Conservation (phyloP, 495 filamentous ascomycete genomes). For the Paragyromitra xinjiangensis region DNA sequence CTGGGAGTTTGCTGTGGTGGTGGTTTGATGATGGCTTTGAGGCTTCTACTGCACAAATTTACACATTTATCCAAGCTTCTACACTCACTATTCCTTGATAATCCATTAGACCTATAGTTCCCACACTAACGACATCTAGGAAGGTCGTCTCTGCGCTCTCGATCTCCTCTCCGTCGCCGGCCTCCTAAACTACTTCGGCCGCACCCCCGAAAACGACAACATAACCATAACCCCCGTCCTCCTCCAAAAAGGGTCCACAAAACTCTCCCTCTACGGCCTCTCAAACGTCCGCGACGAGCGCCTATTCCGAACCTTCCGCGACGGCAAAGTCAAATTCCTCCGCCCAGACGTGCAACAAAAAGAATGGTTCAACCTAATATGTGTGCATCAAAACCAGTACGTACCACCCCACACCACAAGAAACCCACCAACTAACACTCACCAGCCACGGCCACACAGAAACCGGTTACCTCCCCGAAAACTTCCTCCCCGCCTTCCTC, state of each 20-base stretch:
- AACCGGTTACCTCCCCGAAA: slow-evolving; percentile 90
- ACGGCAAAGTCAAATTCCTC: slow-evolving; percentile 93
- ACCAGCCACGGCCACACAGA: slow-evolving; percentile 78
- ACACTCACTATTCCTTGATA: neutral
- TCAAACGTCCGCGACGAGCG: slow-evolving; percentile 97
- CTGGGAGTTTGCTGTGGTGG: neutral
- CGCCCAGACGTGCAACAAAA: slow-evolving; percentile 80
- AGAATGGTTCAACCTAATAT: slow-evolving; percentile 97
- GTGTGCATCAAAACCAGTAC: slow-evolving; percentile 92
- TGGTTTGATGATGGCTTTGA: neutral
- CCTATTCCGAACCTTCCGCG: slow-evolving; percentile 89
- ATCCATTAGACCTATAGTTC: slow-evolving; percentile 24
- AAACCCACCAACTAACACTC: neutral
- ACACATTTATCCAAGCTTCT: neutral
- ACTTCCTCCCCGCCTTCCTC: slow-evolving; percentile 89
- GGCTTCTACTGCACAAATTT: neutral
- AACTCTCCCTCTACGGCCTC: slow-evolving; percentile 93
- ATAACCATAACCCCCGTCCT: slow-evolving; percentile 90
- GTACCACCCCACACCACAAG: slow-evolving; percentile 31
- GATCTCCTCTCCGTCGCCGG: slow-evolving; percentile 92
- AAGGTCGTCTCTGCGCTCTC: slow-evolving; percentile 86
- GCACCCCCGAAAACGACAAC: slow-evolving; percentile 88
- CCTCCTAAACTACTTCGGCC: slow-evolving; percentile 93
- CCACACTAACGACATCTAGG: slow-evolving; percentile 59
- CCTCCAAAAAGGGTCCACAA: slow-evolving; percentile 91